Percentiles rank a stretch among this genome's conserved stretches.
phyloP scores from a whole-genome alignment of 2,329 filamentous ascomycete genomes.

The Elsinoe arachidis region DNA sequence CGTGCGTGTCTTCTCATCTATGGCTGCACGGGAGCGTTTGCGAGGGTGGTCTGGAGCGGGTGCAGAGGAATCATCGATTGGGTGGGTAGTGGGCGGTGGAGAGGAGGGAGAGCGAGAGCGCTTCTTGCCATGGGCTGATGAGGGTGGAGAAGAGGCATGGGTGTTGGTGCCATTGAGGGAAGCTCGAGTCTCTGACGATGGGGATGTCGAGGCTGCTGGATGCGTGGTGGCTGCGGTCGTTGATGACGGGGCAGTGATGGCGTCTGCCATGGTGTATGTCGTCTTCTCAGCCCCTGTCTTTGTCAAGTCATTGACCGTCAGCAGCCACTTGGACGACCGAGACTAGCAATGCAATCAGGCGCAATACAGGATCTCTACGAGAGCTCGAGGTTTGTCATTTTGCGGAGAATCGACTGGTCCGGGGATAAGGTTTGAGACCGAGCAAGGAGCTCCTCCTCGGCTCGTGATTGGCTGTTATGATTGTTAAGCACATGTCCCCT shows the following conservation, averaged over 20 bases:
- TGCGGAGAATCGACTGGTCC: background rate
- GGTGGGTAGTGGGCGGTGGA: background rate
- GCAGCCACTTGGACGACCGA: no score
- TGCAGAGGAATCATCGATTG: background rate
- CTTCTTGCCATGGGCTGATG: slow-evolving; percentile 1
- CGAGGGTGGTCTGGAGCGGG: background rate
- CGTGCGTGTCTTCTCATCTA: slow-evolving; percentile 74
- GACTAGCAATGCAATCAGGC: no score
- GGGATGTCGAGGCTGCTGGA: background rate
- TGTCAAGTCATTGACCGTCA: no score
- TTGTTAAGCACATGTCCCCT: no score
- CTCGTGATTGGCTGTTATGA: no score
- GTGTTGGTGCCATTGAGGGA: background rate
- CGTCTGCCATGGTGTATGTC: background rate
- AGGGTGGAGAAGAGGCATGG: background rate
- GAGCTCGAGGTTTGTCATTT: background rate
- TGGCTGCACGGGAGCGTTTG: slow-evolving; percentile 10
- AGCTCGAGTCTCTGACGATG: no score
- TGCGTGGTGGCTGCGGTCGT: background rate
- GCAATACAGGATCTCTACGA: background rate
- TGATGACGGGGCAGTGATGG: background rate
- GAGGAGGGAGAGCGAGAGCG: background rate
- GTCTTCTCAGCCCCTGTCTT: no score
- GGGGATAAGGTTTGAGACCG: background rate
- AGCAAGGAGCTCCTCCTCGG: no score